phyloP scores from a whole-genome alignment of 2,329 filamentous ascomycete species.

The Thyridium curvatum region DNA sequence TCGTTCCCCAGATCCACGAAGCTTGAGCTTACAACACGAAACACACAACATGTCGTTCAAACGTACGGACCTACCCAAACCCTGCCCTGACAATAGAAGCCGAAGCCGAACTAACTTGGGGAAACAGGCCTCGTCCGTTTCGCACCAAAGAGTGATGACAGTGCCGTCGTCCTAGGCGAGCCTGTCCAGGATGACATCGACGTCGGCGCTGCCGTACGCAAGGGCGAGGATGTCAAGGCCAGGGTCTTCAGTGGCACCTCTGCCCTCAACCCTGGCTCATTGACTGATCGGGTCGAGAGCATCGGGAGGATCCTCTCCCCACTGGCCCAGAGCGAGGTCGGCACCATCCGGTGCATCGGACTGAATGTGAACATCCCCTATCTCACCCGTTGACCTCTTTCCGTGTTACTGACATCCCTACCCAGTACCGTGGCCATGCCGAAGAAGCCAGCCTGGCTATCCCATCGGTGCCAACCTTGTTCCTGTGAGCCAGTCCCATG shows the following conservation, averaged over 20 bases:
- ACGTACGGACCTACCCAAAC: too few species aligned
- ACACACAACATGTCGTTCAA: too few species aligned
- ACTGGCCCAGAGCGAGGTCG: conserved; percentile 39
- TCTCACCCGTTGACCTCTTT: neutral
- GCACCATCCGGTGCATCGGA: conserved; percentile 53
- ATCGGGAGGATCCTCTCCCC: conserved; percentile 46
- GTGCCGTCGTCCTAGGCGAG: conserved; percentile 48
- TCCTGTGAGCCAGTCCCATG: conserved; percentile 26
- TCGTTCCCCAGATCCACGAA: too few species aligned
- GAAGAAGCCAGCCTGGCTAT: conserved; percentile 45
- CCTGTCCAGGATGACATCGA: conserved; percentile 46
- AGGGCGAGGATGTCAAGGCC: conserved; percentile 49
- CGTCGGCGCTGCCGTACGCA: conserved; percentile 49
- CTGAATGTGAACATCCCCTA: conserved; percentile 35
- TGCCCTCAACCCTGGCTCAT: conserved; percentile 45
- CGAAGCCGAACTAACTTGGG: too few species aligned
- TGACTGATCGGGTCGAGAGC: conserved; percentile 38
- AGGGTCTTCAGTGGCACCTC: conserved; percentile 52
- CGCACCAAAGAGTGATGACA: conserved; percentile 41
- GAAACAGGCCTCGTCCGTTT: conserved; percentile 60
- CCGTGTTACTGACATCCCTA: neutral
- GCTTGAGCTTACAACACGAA: too few species aligned
- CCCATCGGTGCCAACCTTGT: conserved; percentile 49
- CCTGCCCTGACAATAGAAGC: too few species aligned
- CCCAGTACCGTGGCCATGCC: conserved; percentile 38